phyloP scores from a whole-genome alignment of 805 yeast species.

The Huiozyma sinensis region DNA sequence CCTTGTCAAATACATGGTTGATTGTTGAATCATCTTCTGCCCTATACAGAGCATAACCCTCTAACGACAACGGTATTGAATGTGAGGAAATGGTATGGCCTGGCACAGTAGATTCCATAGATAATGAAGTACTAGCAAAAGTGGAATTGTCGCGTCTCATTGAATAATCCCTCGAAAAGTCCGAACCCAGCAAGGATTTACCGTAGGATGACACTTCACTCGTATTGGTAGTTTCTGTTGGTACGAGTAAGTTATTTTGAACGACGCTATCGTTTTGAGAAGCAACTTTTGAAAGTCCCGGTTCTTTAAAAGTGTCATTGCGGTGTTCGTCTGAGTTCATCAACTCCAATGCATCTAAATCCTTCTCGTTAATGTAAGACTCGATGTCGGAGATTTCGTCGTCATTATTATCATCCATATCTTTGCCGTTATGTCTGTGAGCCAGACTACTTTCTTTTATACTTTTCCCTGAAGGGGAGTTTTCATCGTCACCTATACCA shows the following conservation, averaged over 20 bases:
- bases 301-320: slow-evolving; percentile 2
- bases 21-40: slow-evolving; percentile 19
- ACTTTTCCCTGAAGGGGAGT: not conserved
- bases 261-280: not conserved
- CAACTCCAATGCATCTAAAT: slow-evolving; percentile 18
- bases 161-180: slow-evolving; percentile 16
- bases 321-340: slow-evolving; percentile 6
- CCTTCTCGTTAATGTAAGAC: slow-evolving; percentile 25
- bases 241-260: slow-evolving; percentile 4
- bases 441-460: too few species aligned
- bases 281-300: slow-evolving; percentile 1
- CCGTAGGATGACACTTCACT: slow-evolving; percentile 27
- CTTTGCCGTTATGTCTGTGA: not conserved
- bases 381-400: slow-evolving; percentile 21
- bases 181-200: slow-evolving; percentile 26
- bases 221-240: slow-evolving; percentile 2
- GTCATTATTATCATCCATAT: slow-evolving; percentile 4
- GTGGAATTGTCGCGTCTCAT: slow-evolving; percentile 8
- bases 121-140: slow-evolving; percentile 7
- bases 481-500: slow-evolving; percentile 1
- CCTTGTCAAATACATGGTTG: slow-evolving; percentile 19
- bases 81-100: slow-evolving; percentile 14
- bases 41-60: slow-evolving; percentile 15
- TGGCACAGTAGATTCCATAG: slow-evolving; percentile 14
- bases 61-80: slow-evolving; percentile 19